Base-by-base conservation (phyloP, 1,284 basidiomycete genomes). In the Leccinum subfulvum region DNA sequence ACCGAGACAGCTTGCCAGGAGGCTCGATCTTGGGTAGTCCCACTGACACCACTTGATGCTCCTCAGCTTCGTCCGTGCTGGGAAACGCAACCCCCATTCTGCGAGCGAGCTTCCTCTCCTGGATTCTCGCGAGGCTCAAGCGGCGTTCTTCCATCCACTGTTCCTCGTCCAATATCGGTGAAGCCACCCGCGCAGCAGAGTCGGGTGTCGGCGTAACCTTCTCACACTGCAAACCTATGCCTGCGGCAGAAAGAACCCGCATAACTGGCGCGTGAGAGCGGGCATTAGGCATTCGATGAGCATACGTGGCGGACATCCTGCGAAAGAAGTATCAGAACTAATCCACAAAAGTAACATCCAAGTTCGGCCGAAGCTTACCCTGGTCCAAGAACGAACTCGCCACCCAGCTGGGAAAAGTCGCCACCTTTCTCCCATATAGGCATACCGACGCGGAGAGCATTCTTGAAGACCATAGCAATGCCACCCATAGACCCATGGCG, bases 311-410 rank as follows among this genome's bases (percentile, higher is more conserved):
- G 2, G 74, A 78, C 68, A 85, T 71, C 8, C 87, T 89, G 64
- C n/a, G 30, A 30, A 18, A 26, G 18, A 18, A 52, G 41, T 13
- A 28, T 44, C 56, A 28, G 18, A 39, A 35, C 39, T 8, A 47
- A 41, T 67, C 28, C 62, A 65, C 37, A 61, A 53, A 57, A 62
- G 74, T 63, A 4, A 66, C 55, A 58, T 33, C 23, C 58, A 58
- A 37, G 59, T 13, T 16, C 2, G 14, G 35, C 62, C 16, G 41
- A 2, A 41, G 72, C 84, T 71, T 62, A 89, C 87, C 86, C 87
- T 55, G 91, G 90, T 26, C 90, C 91, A 59, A 97, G 82, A 28
- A 96, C 84, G 71, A 96, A 95, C 77, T 96, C 94, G 26, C 94
- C 94, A 16, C 94, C 94, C 33, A 96, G 82, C 75, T 95, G 90